phyloP scores from a whole-genome alignment of 768 basidiomycete genomes.

The Boletus rubescentipes region DNA sequence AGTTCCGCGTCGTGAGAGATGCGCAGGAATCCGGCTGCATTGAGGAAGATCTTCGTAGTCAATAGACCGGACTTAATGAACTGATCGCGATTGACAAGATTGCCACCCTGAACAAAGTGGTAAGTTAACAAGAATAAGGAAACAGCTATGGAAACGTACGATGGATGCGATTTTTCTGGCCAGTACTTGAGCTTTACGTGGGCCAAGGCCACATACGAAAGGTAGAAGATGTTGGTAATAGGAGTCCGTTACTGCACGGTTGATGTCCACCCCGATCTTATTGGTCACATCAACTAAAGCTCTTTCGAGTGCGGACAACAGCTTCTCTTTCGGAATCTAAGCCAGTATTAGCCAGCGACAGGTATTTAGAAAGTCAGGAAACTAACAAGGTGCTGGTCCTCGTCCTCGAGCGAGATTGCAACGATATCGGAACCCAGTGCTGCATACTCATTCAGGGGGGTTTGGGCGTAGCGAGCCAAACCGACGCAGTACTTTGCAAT shows the following conservation, averaged over 20 bases:
- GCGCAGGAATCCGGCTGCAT: constrained; percentile 88
- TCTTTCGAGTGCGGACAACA: constrained; percentile 78
- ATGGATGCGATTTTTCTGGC: constrained; percentile 76
- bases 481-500: constrained; percentile 92
- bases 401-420: constrained; percentile 80
- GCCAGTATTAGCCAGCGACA: constrained; percentile 4
- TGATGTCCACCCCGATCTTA: constrained; percentile 94
- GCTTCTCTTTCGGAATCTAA: constrained; percentile 87
- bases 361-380: neutral
- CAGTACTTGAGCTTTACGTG: constrained; percentile 85
- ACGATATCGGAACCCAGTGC: constrained; percentile 84
- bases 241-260: constrained; percentile 82
- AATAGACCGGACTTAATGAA: constrained; percentile 80
- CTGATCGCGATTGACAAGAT: constrained; percentile 81
- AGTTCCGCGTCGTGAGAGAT: constrained; percentile 73
- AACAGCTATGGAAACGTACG: constrained; percentile 43
- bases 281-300: constrained; percentile 89
- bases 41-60: constrained; percentile 87
- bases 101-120: constrained; percentile 64
- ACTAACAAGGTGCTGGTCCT: constrained; percentile 81
- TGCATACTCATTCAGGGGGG: constrained; percentile 91
- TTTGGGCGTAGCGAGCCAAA: constrained; percentile 89
- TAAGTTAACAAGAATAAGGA: neutral
- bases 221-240: constrained; percentile 90
- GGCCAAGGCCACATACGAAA: constrained; percentile 91